Percentiles rank a stretch among this genome's conserved stretches.
Evolutionary conservation across 768 basidiomycete genomes (phyloP).

Genomic region (Pleurotus pulmonarius): DNA sequence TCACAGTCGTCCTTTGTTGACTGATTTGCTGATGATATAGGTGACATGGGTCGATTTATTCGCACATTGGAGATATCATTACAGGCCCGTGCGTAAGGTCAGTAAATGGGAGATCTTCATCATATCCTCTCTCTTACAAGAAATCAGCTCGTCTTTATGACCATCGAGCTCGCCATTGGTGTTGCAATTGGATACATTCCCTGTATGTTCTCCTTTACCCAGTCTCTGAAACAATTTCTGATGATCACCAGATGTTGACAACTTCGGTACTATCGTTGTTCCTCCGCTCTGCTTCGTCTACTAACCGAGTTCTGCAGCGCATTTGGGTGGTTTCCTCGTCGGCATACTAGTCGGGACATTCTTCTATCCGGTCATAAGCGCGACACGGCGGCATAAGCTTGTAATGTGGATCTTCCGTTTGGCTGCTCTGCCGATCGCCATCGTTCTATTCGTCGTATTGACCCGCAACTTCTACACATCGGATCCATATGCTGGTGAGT

Average conservation of each 20-base stretch:
- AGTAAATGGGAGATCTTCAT: slow-evolving; percentile 8
- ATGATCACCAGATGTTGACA: slow-evolving; percentile 65
- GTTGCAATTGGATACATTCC: slow-evolving; percentile 83
- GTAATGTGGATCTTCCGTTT: slow-evolving; percentile 74
- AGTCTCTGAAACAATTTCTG: background rate
- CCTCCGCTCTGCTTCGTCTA: background rate
- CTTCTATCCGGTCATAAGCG: slow-evolving; percentile 88
- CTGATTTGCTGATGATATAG: slow-evolving; percentile 22
- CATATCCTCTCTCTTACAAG: background rate
- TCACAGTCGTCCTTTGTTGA: no score
- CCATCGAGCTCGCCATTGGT: slow-evolving; percentile 83
- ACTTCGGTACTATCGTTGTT: slow-evolving; percentile 57
- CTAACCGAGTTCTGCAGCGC: slow-evolving; percentile 40
- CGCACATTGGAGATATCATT: slow-evolving; percentile 89
- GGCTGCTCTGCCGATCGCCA: slow-evolving; percentile 66
- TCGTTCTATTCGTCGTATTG: slow-evolving; percentile 81
- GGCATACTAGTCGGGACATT: slow-evolving; percentile 78
- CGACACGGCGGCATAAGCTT: slow-evolving; percentile 64
- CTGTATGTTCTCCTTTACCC: slow-evolving; percentile 40
- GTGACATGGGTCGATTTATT: slow-evolving; percentile 86
- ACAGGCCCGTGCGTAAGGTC: slow-evolving; percentile 78
- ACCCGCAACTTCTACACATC: slow-evolving; percentile 87
- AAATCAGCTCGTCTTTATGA: slow-evolving; percentile 73
- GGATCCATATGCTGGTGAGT: slow-evolving; percentile 78
- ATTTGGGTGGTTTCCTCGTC: slow-evolving; percentile 85